Base-by-base conservation (phyloP, 805 yeast species). In the Cyberlindnera xylosilytica region DNA sequence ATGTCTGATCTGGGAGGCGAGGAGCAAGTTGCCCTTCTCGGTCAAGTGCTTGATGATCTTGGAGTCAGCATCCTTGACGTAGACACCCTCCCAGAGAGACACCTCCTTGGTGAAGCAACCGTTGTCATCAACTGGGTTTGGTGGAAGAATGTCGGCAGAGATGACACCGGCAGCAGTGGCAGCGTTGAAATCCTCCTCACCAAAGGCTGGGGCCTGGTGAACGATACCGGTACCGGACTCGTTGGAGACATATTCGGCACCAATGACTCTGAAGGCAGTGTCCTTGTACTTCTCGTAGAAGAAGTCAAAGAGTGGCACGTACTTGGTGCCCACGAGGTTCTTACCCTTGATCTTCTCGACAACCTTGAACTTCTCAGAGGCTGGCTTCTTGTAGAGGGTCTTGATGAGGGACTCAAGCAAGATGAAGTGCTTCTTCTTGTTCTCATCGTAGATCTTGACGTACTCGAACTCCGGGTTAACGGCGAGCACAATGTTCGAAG, bases 211-310 rank as follows among this genome's bases (percentile, higher is more conserved):
- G 37, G 99, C 81, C 65, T 90, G 96, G 68, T 93, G 99, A 49
- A 93, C 99, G 61, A 93, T 80, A 81, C 99, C 99, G 42, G 99
- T 87, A 88, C 99, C 99, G 34, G 95, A 84, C 53, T 93, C 99
- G 51, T 74, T 81, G 37, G 96, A 79, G 57, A 93, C 99, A 60
- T 86, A 93, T 55, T 76, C 84, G 45, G 82, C 97, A 46, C 74
- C 69, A 56, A 87, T 79, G 54, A 93, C 96, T 60, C 76, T 77
- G 76, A 87, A 93, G 11, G 85, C 98, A 46, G 78, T 69, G 36
- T 81, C 90, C 60, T 79, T 73, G 70, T 79, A 91, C 47, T 75
- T 66, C 28, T 87, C 89, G 53, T 75, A 72, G 61, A 89, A 93
- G 70, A 78, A 93, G 58, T 81, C 78, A 64, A 83, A 95, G 47